Base-by-base conservation (phyloP, 2,329 filamentous ascomycete species). In the Onygenales sp. region DNA sequence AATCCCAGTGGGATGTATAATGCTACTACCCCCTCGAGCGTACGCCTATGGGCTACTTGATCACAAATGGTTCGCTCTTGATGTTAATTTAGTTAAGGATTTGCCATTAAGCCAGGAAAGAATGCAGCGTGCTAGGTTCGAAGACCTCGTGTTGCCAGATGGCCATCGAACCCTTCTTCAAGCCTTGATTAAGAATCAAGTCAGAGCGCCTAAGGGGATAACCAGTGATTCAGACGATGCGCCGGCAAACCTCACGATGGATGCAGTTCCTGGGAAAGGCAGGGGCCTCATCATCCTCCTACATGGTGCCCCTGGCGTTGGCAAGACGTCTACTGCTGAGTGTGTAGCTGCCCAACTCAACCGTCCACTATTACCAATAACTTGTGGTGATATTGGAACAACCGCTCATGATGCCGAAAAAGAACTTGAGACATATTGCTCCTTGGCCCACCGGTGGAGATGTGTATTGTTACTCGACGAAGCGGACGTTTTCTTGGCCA, bases 331-430 rank as follows among this genome's bases (percentile, higher is more conserved):
- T 21, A 63, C 59, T 5, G 59, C 59, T 38, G 59, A 62, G 38
- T 55, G 55, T 48, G 56, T 61, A 21, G 61, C 61, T 5, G 59
- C 56, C 31, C 55, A 51, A 39, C 56, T 52, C 13, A 39, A 58
- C 14, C 50, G 53, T 8, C 62, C 61, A 17, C 55, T 64, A n/a
- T 60, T 60, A 32, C 56, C 56, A 3, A 58, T 64, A 14, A 62
- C 61, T 7, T 61, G 59, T n/a, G 77, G 77, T 51, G 76, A 78
- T 46, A 72, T 76, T 0, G 75, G 76, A 7, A 79, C 79, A 61
- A 74, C 66, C 4, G 57, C 64, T 0, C 53, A 53, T 3, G 51
- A 61, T 9, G 57, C 67, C 1, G 66, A 69, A 51, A 48, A 52
- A 1, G 60, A 61, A 1, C 54, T 72, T n/a, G 55, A 65, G 27